Evolutionary conservation across 139 green algal species (phyloP), one percentile per base, ranked within the genome.

Genomic region (Coelastrella sp.): DNA sequence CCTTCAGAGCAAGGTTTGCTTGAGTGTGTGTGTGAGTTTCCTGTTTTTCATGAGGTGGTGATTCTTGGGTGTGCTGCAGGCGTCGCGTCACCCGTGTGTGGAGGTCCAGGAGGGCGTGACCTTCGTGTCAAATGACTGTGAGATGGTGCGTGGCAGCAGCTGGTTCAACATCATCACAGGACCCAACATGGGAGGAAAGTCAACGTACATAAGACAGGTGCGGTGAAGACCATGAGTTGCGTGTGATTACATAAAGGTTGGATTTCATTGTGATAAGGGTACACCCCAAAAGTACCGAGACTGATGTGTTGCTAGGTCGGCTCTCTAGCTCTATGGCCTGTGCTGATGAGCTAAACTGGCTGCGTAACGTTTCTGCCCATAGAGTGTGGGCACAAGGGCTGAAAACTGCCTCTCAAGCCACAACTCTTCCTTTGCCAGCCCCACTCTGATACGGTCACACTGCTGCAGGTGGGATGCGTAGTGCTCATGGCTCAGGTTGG

Each of bases 171-270:
- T 99, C 92, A 99, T 99, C 91, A 99, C 98, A 0, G 98, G 98
- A 7, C 98, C 98, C n/a, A 99, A 99, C 96, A 99, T 99, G 98
- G 98, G 98, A 57, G 98, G 98, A 78, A 99, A 99, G 93, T 97
- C 93, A 24, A 99, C 98, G 10, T 99, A 96, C 95, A 99, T 99
- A 87, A 95, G 98, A 9, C 97, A 99, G 94, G 96, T 98, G 57
- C 22, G 78, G 35, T 49, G 35, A 49, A 49, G 35, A 49, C 35
- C 22, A 22, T 73, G 4, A 17, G 14, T 73, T 15, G 65, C 3
- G 65, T 49, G 35, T 49, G 35, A 1, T 49, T 49, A 49, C 35
- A 49, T 3, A 49, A 49, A 49, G 35, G 35, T 49, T 49, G 35
- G 35, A 49, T 49, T 49, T 3, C 1, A 49, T 49, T 49, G 35